Evolutionary conservation across 768 basidiomycete species (phyloP).

Genomic region (Vararia minispora): DNA sequence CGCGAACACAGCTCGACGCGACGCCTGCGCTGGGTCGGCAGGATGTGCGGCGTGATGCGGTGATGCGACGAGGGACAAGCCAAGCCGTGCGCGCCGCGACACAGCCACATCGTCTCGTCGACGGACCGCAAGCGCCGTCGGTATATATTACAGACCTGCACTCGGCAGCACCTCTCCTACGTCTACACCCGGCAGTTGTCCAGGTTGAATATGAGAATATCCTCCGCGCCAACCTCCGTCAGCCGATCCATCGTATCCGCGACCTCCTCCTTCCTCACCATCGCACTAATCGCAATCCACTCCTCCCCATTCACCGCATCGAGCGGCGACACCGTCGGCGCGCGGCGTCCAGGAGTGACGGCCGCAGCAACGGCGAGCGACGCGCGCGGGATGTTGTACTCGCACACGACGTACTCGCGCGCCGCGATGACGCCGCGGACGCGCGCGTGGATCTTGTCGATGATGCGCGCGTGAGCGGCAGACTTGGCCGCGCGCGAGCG

Average conservation of each 20-base stretch:
- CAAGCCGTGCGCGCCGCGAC: too few relatives aligned
- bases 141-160: too few relatives aligned
- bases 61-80: too few relatives aligned
- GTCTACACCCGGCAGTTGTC: constrained; percentile 85
- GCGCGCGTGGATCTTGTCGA: constrained; percentile 72
- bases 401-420: constrained; percentile 76
- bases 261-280: constrained; percentile 76
- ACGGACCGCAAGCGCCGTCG: too few relatives aligned
- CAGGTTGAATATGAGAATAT: constrained; percentile 80
- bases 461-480: constrained; percentile 50
- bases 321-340: constrained; percentile 77
- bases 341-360: constrained; percentile 83
- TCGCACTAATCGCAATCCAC: constrained; percentile 88
- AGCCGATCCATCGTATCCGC: constrained; percentile 88
- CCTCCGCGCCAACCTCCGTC: constrained; percentile 75
- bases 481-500: constrained; percentile 58
- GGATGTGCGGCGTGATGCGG: too few relatives aligned
- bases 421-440: constrained; percentile 90
- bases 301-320: constrained; percentile 71
- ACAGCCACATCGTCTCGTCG: too few relatives aligned
- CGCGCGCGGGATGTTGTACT: constrained; percentile 79
- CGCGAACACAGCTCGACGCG: too few relatives aligned
- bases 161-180: too few relatives aligned
- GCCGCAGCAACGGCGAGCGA: constrained; percentile 46
- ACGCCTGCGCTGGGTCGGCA: too few relatives aligned